Base-by-base conservation (phyloP, 2,329 filamentous ascomycete species). In the Blastomyces parvus region DNA sequence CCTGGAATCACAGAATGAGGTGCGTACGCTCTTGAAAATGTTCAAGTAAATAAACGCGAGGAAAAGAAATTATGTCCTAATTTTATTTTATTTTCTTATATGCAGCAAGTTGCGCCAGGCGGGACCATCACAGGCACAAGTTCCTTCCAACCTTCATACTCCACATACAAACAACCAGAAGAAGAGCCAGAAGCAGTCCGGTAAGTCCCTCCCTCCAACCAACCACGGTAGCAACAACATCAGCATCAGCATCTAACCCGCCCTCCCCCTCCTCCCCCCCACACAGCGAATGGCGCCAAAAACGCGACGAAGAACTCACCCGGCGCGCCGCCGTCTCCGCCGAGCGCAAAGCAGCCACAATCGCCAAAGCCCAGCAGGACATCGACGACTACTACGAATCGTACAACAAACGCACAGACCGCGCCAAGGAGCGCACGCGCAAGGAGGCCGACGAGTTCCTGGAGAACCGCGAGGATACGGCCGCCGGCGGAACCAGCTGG, bases 321-420 rank as follows among this genome's bases (percentile, higher is more conserved):
- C 91, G 92, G 77, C 90, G 93, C 71, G 88, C 90, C 67, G 87
- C 96, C 76, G 86, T 93, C 68, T 93, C 93, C 62, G 85, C 86
- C 52, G 82, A 86, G 68, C 90, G 92, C 79, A 94, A 94, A 75
- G 84, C 86, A 66, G 87, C 93, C 75, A 97, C 91, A 1, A 80
- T 97, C 73, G 86, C 90, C 75, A 91, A 94, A 70, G 94, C 94
- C 13, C 91, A 91, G 73, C 85, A 92, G 74, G 94, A 95, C 76
- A 96, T 99, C 67, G 94, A 99, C 75, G 94, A 97, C 76, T 99
- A 97, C 80, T 99, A 99, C 82, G 92, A 97, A 74, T 97, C 96
- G 79, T 99, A 99, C 82, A 97, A 97, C 81, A 87, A 88, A 77
- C 96, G 97, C 81, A 93, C 94, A 76, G 94, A 99, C 76, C 97